Evolutionary conservation across 1,284 basidiomycete species (phyloP).

Genomic region (Rhodotorula mucilaginosa): DNA sequence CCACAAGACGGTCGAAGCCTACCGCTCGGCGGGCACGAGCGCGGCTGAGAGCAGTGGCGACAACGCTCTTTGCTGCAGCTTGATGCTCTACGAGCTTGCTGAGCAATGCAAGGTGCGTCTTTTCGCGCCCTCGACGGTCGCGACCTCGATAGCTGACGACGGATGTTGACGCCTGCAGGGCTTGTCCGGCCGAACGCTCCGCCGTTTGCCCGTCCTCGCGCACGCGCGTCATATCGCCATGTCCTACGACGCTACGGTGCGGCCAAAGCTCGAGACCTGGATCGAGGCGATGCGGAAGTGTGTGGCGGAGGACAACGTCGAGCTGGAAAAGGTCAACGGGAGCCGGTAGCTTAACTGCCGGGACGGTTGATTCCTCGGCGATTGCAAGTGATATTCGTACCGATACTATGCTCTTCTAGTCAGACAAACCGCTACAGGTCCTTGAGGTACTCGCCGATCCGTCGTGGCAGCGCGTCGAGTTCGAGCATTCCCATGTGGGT

Average conservation of each 20-base stretch:
- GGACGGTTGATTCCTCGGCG: background rate
- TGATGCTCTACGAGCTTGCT: slow-evolving; percentile 65
- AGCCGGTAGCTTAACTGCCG: background rate
- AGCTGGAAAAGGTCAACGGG: slow-evolving; percentile 33
- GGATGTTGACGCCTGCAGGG: slow-evolving; percentile 52
- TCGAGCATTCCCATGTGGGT: slow-evolving; percentile 6
- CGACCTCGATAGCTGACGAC: too few species aligned
- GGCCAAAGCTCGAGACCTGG: slow-evolving; percentile 62
- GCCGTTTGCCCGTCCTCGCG: slow-evolving; percentile 85
- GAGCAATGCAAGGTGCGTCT: slow-evolving; percentile 66
- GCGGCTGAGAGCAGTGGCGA: background rate
- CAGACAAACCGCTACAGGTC: background rate
- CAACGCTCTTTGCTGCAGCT: slow-evolving; percentile 51
- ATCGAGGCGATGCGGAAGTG: slow-evolving; percentile 73
- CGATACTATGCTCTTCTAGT: too few species aligned
- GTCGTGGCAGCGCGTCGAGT: background rate
- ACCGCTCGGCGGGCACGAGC: slow-evolving; percentile 15
- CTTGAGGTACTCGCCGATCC: slow-evolving; percentile 1
- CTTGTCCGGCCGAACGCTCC: slow-evolving; percentile 86
- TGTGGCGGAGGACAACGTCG: slow-evolving; percentile 53
- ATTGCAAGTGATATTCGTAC: background rate
- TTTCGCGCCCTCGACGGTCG: background rate
- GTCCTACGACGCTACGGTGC: slow-evolving; percentile 57
- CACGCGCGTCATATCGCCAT: slow-evolving; percentile 69
- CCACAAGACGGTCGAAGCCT: slow-evolving; percentile 38